A percentile compares a stretch with the other conserved stretches of the same genome.
Conservation (phyloP, 805 yeast species). For the Komagataella pastoris region DNA sequence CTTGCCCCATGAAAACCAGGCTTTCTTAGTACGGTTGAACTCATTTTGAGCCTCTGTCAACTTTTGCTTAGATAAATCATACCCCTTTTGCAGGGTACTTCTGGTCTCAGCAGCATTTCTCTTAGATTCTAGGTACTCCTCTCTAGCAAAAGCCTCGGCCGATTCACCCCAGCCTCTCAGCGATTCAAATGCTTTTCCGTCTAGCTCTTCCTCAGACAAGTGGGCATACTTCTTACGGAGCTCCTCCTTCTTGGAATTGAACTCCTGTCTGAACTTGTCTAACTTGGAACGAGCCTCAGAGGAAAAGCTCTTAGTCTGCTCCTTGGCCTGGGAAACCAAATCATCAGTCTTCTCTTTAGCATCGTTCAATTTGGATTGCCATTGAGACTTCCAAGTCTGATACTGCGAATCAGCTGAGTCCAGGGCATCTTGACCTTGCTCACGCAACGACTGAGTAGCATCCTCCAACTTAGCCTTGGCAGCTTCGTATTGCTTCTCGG, state of each 20-base stretch:
- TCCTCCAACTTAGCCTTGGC: conserved; percentile 8
- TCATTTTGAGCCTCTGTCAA: conserved; percentile 19
- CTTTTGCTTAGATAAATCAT: conserved; percentile 12
- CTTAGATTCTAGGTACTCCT: conserved; percentile 4
- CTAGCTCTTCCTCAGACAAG: conserved; percentile 17
- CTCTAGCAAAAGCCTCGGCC: conserved; percentile 2
- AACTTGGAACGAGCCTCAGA: not conserved
- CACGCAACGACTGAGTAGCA: conserved; percentile 4
- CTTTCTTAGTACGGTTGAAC: conserved; percentile 15
- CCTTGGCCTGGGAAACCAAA: conserved; percentile 2
- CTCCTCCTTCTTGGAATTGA: conserved; percentile 4
- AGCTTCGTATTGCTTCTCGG: conserved; percentile 17
- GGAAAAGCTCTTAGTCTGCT: conserved; percentile 1
- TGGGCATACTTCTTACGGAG: conserved; percentile 4
- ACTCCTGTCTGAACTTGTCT: conserved; percentile 2
- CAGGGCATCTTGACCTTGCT: conserved; percentile 10
- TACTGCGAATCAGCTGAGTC: not conserved
- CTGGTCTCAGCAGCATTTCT: conserved; percentile 3
- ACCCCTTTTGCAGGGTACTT: conserved; percentile 6
- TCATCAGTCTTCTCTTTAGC: conserved; percentile 7
- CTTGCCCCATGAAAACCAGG: conserved; percentile 26
- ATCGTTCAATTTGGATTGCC: conserved; percentile 1
- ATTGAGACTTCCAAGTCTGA: not conserved
- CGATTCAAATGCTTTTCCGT: conserved; percentile 19
- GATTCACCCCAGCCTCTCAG: conserved; percentile 12